These are phyloP conservation scores for Taxillus chinensis DNA, from an alignment of 164 flowering plant genomes.

Conservation along the genomic window DNA sequence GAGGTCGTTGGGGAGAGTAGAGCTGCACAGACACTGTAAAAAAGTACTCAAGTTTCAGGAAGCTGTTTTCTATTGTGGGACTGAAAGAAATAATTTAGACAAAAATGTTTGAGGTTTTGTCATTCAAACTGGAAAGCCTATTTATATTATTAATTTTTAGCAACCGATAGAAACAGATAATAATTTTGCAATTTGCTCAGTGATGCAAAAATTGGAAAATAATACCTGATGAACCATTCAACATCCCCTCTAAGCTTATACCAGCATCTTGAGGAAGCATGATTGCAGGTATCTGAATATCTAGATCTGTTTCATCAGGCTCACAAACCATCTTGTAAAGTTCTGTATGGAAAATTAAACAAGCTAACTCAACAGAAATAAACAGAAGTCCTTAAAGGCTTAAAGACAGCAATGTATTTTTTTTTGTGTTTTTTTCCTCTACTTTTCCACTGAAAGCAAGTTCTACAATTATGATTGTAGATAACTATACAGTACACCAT, in stretches of 20 bases:
- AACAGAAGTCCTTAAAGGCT: no score
- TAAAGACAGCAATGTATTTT: no score
- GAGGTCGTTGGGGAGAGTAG: constrained; percentile 82
- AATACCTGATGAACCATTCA: constrained; percentile 54
- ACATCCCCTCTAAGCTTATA: constrained; percentile 40
- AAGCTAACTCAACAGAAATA: no score
- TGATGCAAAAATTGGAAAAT: not conserved
- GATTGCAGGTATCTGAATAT: constrained; percentile 78
- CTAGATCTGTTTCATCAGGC: constrained; percentile 57
- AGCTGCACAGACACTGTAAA: constrained; percentile 77
- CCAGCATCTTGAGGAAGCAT: constrained; percentile 98
- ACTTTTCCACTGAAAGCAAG: no score
- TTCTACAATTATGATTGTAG: no score
- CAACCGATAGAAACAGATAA: not conserved
- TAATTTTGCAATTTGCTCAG: not conserved
- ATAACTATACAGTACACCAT: no score
- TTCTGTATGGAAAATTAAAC: constrained; percentile 32
- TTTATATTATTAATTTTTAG: not conserved
- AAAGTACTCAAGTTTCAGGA: constrained; percentile 1
- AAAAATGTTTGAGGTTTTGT: not conserved
- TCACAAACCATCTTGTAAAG: constrained; percentile 99
- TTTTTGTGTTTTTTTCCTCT: no score
- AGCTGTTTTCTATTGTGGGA: not conserved
- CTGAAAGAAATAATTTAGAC: not conserved
- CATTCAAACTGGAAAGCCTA: not conserved